Evolutionary conservation across 202 grass and related monocot genomes (phyloP).

Genomic region (Digitaria exilis): DNA sequence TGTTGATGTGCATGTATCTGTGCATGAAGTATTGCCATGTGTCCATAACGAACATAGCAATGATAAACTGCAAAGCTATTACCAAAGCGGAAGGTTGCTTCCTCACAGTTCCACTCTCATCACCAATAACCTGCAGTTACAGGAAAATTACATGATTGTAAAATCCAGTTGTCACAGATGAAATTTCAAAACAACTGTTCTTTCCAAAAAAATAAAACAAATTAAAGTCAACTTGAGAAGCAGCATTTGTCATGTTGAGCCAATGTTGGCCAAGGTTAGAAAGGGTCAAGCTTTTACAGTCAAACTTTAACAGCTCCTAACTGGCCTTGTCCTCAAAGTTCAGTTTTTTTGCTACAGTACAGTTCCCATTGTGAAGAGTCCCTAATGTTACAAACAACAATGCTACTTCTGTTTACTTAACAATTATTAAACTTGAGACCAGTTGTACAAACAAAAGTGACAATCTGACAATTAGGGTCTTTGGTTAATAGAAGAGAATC

Average conservation of each 20-base stretch:
- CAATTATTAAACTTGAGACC: neutral
- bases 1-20: conserved; percentile 87
- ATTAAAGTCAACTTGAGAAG: neutral
- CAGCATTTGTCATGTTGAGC: neutral
- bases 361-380: neutral
- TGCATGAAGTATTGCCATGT: conserved; percentile 95
- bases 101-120: conserved; percentile 46
- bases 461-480: neutral
- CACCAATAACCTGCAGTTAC: conserved; percentile 59
- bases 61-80: conserved; percentile 49
- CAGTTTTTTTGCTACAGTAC: neutral
- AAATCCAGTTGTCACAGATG: neutral
- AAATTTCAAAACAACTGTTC: conserved; percentile 11
- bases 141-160: neutral
- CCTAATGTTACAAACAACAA: neutral
- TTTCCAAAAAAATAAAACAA: neutral
- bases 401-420: neutral
- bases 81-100: conserved; percentile 44
- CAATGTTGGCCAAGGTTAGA: conserved; percentile 1
- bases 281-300: neutral
- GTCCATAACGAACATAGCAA: conserved; percentile 83
- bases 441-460: neutral
- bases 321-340: neutral
- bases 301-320: neutral
- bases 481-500: neutral